These are phyloP conservation scores for Jamesozyma lodderae DNA, from an alignment of 805 yeast genomes.

Conservation along the genomic window DNA sequence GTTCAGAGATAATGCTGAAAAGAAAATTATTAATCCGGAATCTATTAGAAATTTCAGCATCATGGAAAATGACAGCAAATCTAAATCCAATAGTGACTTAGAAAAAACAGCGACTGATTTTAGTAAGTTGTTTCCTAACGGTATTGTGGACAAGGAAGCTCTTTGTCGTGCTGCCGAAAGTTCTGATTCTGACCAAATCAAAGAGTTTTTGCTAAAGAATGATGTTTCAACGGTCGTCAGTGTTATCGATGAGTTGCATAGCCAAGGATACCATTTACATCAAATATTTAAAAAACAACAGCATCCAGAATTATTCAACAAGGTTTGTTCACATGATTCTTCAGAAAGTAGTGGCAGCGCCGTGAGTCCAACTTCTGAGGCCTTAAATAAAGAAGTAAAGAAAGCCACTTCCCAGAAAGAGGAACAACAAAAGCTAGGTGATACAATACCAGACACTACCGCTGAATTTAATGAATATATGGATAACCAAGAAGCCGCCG, in stretches of 20 bases:
- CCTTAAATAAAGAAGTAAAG: not conserved
- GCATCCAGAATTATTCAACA: slow-evolving; percentile 5
- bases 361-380: no score
- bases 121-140: no score
- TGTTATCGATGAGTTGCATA: slow-evolving; percentile 33
- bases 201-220: slow-evolving; percentile 31
- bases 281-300: slow-evolving; percentile 26
- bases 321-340: not conserved
- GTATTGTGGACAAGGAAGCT: slow-evolving; percentile 18
- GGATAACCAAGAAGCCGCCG: slow-evolving; percentile 21
- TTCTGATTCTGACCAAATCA: slow-evolving; percentile 32
- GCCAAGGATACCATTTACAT: slow-evolving; percentile 34
- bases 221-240: slow-evolving; percentile 33
- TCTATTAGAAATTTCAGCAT: not conserved
- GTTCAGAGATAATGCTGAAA: slow-evolving; percentile 9
- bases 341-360: not conserved
- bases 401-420: slow-evolving; percentile 3
- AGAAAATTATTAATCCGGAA: slow-evolving; percentile 6
- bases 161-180: slow-evolving; percentile 25
- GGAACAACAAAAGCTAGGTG: not conserved
- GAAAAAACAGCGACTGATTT: no score
- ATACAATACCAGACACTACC: slow-evolving; percentile 2
- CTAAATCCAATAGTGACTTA: not conserved
- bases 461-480: slow-evolving; percentile 3
- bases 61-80: not conserved